Percentiles rank a stretch among this genome's conserved stretches.
These are phyloP conservation scores for Corylus avellana DNA, from an alignment of 306 rosid species.

Conservation along the genomic window DNA sequence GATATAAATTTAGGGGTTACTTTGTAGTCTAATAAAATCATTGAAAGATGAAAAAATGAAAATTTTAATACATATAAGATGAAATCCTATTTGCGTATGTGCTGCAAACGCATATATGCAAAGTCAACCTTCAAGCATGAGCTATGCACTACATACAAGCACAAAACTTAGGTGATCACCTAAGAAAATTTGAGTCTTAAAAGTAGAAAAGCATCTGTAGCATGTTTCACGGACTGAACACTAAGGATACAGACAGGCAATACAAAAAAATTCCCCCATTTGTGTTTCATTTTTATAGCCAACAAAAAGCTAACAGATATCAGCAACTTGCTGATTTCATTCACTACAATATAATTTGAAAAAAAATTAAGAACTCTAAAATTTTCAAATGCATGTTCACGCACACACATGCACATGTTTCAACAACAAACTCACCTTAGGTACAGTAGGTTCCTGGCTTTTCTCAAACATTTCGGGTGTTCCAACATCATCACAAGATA, in stretches of 20 bases:
- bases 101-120: not conserved
- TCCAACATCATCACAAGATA: conserved; percentile 31
- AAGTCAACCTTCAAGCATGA: not conserved
- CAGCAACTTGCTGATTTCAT: not conserved
- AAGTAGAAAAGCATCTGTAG: not conserved
- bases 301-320: not conserved
- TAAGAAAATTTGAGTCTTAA: not conserved
- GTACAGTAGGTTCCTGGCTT: conserved; percentile 36
- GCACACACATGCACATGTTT: not conserved
- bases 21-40: not conserved
- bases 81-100: not conserved
- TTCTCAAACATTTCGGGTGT: conserved; percentile 41
- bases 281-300: not conserved
- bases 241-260: not conserved
- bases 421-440: conserved; percentile 43
- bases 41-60: not conserved
- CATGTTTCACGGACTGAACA: conserved; percentile 7
- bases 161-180: not conserved
- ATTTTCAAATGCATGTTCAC: not conserved
- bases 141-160: not conserved
- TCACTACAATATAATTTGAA: not conserved
- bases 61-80: no score
- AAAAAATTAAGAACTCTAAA: not conserved
- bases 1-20: not conserved
- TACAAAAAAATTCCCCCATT: not conserved